Conservation (phyloP, 176 grass and related monocot genomes). For the Triticum turgidum region DNA sequence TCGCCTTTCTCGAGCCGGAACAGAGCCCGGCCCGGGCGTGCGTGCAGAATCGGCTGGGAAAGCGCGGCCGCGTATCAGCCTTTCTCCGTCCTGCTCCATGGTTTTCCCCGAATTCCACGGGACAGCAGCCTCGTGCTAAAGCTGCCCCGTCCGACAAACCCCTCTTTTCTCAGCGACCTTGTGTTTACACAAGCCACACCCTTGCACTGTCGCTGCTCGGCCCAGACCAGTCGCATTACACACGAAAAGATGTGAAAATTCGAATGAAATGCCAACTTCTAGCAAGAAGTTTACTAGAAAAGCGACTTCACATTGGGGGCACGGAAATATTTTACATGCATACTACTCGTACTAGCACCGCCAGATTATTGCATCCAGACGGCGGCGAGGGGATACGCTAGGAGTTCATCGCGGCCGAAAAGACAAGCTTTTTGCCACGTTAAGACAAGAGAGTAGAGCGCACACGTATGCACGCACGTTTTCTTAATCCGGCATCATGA, state of each 20-base stretch:
- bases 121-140: neutral
- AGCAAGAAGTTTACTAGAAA: neutral
- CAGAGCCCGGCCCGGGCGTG: neutral
- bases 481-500: conserved; percentile 12
- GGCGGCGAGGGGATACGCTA: conserved; percentile 4
- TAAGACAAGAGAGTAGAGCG: neutral
- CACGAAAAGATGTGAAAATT: neutral
- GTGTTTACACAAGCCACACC: neutral
- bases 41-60: neutral
- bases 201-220: neutral
- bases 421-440: conserved; percentile 37
- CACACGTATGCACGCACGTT: neutral
- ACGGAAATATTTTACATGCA: conserved; percentile 28
- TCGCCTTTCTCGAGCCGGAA: conserved; percentile 5
- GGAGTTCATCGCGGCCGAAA: conserved; percentile 6
- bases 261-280: neutral
- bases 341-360: neutral
- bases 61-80: conserved; percentile 1
- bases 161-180: conserved; percentile 1
- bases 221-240: neutral
- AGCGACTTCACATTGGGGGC: conserved; percentile 2
- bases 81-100: neutral
- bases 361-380: neutral
- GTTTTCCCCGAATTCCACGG: neutral
- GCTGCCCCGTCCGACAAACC: conserved; percentile 16